Evolutionary conservation across 1,284 basidiomycete species (phyloP), one percentile per base, ranked within the genome.

Genomic region (Ganoderma lingzhi): DNA sequence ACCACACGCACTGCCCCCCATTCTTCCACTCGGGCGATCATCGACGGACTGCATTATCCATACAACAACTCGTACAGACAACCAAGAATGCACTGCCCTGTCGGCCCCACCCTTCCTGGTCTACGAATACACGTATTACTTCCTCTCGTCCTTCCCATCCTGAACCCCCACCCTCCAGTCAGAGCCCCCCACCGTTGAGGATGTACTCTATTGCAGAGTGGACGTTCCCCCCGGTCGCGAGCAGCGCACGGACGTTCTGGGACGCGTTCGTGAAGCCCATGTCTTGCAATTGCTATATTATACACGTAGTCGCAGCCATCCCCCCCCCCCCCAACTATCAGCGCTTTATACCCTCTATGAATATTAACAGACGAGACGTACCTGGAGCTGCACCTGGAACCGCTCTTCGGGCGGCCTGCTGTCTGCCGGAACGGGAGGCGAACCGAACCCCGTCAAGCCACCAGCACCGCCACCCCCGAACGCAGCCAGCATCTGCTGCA

Each of bases 121-220:
- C 53, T 56, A 56, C 28, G 53, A 56, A 56, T 56, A 56, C 53
- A 56, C 48, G 19, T 6, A 51, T 51, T 51, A 28, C 48, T 6
- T 23, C 48, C 48, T 51, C 48, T 32, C 3, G 12, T 35, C 17
- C 30, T 28, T 17, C 17, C 53, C 53, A 9, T 30, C 30, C 59
- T 56, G 35, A 35, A 35, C 3, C 35, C 8, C 8, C 35, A 35
- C 35, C 8, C 8, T 1, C 35, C 35, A 8, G 35, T 70, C 81
- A 92, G 71, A 93, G 56, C 35, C 93, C 93, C 14, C 93, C 92
- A 1, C 94, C 94, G 59, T 85, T 82, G 70, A 97, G 86, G 74
- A 97, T 96, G 78, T 97, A 95, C 82, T 97, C 96, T 75, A 97
- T 94, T 48, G 96, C 95, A 35, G 91, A 87, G 78, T 96, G 89